phyloP scores from a whole-genome alignment of 2,329 filamentous ascomycete species.

The Chrysosphaeria jannelii region DNA sequence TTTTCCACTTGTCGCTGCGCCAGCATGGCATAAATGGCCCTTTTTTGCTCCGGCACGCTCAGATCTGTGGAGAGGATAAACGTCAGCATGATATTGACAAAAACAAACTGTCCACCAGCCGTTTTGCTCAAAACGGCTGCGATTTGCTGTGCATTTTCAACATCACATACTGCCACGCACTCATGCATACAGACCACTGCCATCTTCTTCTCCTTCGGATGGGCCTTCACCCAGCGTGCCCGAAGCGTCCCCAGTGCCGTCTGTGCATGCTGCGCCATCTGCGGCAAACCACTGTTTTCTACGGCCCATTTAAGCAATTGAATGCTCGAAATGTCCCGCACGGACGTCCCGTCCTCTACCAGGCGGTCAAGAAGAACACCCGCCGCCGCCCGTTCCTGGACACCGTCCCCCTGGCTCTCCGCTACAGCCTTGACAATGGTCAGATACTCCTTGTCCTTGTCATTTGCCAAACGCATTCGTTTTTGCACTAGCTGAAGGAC shows the following conservation, averaged over 20 bases:
- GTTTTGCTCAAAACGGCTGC: slow-evolving; percentile 21
- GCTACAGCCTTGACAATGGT: slow-evolving; percentile 21
- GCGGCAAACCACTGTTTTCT: too few relatives aligned
- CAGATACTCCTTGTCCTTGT: slow-evolving; percentile 21
- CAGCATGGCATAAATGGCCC: slow-evolving; percentile 19
- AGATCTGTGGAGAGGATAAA: slow-evolving; percentile 19
- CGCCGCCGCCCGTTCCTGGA: slow-evolving; percentile 14
- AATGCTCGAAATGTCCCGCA: slow-evolving; percentile 19
- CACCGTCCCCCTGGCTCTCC: slow-evolving; percentile 20
- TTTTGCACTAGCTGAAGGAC: too few relatives aligned
- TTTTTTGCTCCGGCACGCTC: slow-evolving; percentile 16
- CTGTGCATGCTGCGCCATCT: slow-evolving; percentile 6
- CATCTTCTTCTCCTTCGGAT: slow-evolving; percentile 13
- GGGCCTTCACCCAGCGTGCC: slow-evolving; percentile 19
- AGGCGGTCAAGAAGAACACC: slow-evolving; percentile 15
- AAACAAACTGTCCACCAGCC: slow-evolving; percentile 16
- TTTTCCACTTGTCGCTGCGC: slow-evolving; percentile 20
- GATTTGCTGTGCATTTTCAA: slow-evolving; percentile 27
- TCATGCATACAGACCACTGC: slow-evolving; percentile 17
- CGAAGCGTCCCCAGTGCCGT: slow-evolving; percentile 19
- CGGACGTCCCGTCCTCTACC: slow-evolving; percentile 14
- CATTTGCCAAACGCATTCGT: too few relatives aligned
- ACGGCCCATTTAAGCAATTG: slow-evolving; percentile 23
- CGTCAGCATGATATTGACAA: slow-evolving; percentile 23
- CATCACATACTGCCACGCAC: slow-evolving; percentile 23